Conservation (phyloP, 2,329 filamentous ascomycete species). For the Ascosphaera apis region DNA sequence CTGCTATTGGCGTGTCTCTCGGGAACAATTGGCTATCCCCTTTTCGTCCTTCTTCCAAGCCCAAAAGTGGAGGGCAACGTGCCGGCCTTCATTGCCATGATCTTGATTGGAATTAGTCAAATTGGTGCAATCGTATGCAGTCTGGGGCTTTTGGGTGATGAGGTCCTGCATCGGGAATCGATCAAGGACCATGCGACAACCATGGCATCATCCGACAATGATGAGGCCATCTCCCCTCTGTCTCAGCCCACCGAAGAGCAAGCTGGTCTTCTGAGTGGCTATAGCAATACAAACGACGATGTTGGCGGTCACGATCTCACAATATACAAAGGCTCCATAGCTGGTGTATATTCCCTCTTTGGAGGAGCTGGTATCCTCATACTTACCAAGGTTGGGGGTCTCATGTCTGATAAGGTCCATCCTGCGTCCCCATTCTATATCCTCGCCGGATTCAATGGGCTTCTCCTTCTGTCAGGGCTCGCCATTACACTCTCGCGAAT, state of each 20-base stretch:
- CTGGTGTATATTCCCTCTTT: constrained; percentile 77
- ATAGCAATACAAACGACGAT: background rate
- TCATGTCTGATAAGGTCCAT: constrained; percentile 55
- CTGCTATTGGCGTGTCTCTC: constrained; percentile 47
- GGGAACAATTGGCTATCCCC: constrained; percentile 55
- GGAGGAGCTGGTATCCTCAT: constrained; percentile 77
- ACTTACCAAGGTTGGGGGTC: constrained; percentile 74
- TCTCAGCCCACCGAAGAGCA: background rate
- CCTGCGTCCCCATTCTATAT: constrained; percentile 75
- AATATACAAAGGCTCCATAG: constrained; percentile 78
- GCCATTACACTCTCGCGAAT: constrained; percentile 3
- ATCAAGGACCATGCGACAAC: background rate
- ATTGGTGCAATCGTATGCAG: constrained; percentile 94
- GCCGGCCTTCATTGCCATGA: constrained; percentile 51
- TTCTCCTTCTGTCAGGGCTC: constrained; percentile 31
- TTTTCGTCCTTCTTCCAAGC: constrained; percentile 52
- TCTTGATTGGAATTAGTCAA: constrained; percentile 71
- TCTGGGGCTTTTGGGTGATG: constrained; percentile 63
- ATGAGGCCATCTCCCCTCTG: background rate
- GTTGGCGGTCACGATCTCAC: constrained; percentile 15
- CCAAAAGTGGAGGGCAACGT: constrained; percentile 49
- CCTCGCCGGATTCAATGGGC: constrained; percentile 69
- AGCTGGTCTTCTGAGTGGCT: background rate
- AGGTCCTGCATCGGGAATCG: constrained; percentile 33
- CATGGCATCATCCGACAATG: background rate